Percentiles rank a stretch among this genome's conserved stretches.
phyloP scores from a whole-genome alignment of 2,329 filamentous ascomycete genomes.

The Didymella segeticola region DNA sequence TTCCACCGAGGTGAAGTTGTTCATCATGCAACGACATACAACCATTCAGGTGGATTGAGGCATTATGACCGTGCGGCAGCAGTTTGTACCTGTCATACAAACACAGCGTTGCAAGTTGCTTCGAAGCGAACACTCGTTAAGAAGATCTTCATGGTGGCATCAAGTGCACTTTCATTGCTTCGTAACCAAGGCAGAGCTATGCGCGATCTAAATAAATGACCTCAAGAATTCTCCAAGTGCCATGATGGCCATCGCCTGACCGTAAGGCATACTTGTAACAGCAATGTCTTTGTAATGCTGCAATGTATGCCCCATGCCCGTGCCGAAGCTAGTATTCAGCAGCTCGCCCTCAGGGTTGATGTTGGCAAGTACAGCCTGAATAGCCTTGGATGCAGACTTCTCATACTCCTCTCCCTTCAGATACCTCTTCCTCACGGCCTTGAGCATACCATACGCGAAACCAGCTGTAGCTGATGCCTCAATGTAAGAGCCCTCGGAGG shows the following conservation, averaged over 20 bases:
- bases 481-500: conserved; percentile 72
- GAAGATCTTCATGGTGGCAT: too few species aligned
- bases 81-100: neutral
- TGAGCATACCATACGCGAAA: conserved; percentile 81
- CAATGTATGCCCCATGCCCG: conserved; percentile 74
- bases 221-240: conserved; percentile 76
- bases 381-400: conserved; percentile 67
- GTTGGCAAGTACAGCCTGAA: conserved; percentile 70
- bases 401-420: conserved; percentile 66
- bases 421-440: conserved; percentile 73
- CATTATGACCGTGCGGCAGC: neutral
- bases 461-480: conserved; percentile 81
- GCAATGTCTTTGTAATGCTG: conserved; percentile 81
- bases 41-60: neutral
- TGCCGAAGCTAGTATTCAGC: conserved; percentile 78
- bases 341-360: conserved; percentile 74
- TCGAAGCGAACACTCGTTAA: too few species aligned
- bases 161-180: neutral
- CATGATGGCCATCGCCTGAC: conserved; percentile 86
- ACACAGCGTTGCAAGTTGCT: too few species aligned
- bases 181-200: neutral
- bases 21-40: neutral
- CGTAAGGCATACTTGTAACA: conserved; percentile 82
- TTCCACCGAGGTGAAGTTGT: neutral
- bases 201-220: conserved; percentile 57